A percentile compares a stretch with the other conserved stretches of the same genome.
Evolutionary conservation across 495 filamentous ascomycete genomes (phyloP).

Genomic region (Penicillium paradoxum): DNA sequence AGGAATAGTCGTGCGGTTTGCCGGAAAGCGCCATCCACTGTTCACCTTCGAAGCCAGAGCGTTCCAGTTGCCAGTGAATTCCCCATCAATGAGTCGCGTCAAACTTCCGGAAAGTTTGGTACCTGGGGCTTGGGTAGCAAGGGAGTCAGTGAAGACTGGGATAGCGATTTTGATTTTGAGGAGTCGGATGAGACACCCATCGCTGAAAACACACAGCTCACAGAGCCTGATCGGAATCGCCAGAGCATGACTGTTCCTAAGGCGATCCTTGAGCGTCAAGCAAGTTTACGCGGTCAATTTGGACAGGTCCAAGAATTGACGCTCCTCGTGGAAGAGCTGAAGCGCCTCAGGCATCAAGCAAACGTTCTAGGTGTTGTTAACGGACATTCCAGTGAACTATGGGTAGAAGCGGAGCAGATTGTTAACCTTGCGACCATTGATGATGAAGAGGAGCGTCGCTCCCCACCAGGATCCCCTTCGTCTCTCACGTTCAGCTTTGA

Average conservation of each 20-base stretch:
- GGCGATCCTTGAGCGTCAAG: slow-evolving; percentile 79
- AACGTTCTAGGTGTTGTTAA: slow-evolving; percentile 59
- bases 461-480: slow-evolving; percentile 47
- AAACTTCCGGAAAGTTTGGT: slow-evolving; percentile 73
- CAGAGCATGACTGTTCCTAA: slow-evolving; percentile 68
- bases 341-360: slow-evolving; percentile 59
- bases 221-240: slow-evolving; percentile 20
- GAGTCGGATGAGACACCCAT: slow-evolving; percentile 39
- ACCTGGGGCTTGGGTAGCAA: slow-evolving; percentile 86
- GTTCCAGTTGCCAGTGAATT: slow-evolving; percentile 78
- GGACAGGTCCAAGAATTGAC: slow-evolving; percentile 84
- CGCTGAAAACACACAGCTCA: slow-evolving; percentile 23
- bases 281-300: slow-evolving; percentile 78
- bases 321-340: slow-evolving; percentile 73
- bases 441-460: slow-evolving; percentile 57
- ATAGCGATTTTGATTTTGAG: slow-evolving; percentile 77
- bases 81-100: slow-evolving; percentile 48
- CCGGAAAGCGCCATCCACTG: slow-evolving; percentile 68
- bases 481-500: slow-evolving; percentile 53
- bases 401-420: slow-evolving; percentile 84
- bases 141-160: slow-evolving; percentile 77
- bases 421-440: slow-evolving; percentile 81
- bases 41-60: slow-evolving; percentile 90
- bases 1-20: slow-evolving; percentile 69
- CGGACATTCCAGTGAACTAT: slow-evolving; percentile 59